Evolutionary conservation across 805 yeast species (phyloP).

Genomic region (Torulaspora franciscae): DNA sequence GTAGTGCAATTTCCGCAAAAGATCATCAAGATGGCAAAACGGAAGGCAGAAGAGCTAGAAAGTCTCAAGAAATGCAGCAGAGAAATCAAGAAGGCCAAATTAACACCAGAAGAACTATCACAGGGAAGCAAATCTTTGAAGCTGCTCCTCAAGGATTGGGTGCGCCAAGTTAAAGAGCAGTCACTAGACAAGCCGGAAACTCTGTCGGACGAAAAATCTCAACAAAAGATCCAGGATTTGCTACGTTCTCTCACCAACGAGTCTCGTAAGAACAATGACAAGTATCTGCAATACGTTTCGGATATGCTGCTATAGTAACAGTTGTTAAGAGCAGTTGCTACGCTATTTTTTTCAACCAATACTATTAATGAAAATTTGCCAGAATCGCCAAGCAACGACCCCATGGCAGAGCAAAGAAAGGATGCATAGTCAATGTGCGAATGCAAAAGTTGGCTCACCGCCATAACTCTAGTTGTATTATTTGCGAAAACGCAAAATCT

Average conservation of each 20-base stretch:
- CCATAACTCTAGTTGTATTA: too few species aligned
- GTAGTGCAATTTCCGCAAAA: conserved; percentile 88
- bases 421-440: too few species aligned
- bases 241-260: conserved; percentile 18
- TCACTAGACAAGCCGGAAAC: conserved; percentile 23
- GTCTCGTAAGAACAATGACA: conserved; percentile 12
- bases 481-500: too few species aligned
- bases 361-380: too few species aligned
- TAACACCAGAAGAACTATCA: conserved; percentile 45
- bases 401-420: too few species aligned
- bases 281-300: conserved; percentile 22
- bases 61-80: conserved; percentile 44
- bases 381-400: too few species aligned
- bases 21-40: conserved; percentile 89
- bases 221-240: conserved; percentile 23
- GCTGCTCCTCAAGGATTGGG: conserved; percentile 52
- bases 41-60: conserved; percentile 86
- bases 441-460: too few species aligned
- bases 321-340: neutral
- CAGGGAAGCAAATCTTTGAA: conserved; percentile 49
- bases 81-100: conserved; percentile 47
- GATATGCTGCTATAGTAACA: conserved; percentile 16
- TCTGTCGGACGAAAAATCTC: conserved; percentile 36
- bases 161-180: conserved; percentile 36
- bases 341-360: neutral